These are phyloP conservation scores for Trifolium dubium DNA, from an alignment of 306 rosid species.

Conservation along the genomic window DNA sequence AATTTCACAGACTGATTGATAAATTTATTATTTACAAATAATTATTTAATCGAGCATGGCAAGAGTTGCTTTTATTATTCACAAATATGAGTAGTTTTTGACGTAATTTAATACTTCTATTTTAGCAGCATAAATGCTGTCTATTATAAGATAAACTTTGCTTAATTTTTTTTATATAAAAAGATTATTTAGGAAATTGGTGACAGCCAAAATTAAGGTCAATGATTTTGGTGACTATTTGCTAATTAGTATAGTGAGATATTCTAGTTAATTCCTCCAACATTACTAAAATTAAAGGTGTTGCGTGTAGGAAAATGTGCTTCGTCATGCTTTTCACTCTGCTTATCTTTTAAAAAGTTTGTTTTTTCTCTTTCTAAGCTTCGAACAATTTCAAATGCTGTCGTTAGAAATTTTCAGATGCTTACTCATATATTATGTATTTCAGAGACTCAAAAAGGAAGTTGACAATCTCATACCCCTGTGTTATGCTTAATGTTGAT, in stretches of 20 bases:
- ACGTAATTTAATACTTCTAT: too few relatives aligned
- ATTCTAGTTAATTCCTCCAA: conserved; percentile 32
- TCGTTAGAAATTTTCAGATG: conserved; percentile 38
- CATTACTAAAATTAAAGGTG: conserved; percentile 18
- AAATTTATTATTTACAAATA: too few relatives aligned
- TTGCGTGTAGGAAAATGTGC: conserved; percentile 10
- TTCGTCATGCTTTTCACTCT: conserved; percentile 28
- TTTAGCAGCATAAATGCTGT: not conserved
- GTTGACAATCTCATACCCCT: conserved; percentile 97
- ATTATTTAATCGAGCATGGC: too few relatives aligned
- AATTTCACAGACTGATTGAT: too few relatives aligned
- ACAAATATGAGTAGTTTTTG: too few relatives aligned
- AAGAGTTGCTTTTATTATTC: too few relatives aligned
- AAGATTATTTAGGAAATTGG: too few relatives aligned
- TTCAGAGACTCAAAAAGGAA: conserved; percentile 85
- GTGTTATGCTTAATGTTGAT: conserved; percentile 98
- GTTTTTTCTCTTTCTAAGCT: conserved; percentile 27
- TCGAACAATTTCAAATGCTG: conserved; percentile 17
- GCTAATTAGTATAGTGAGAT: conserved; percentile 23
- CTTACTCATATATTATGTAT: conserved; percentile 47
- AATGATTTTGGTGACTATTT: conserved; percentile 31
- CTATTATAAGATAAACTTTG: not conserved
- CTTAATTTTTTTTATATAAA: too few relatives aligned
- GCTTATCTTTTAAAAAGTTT: conserved; percentile 3
- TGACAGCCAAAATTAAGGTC: not conserved